Conservation (phyloP, 495 filamentous ascomycete genomes). For the Penicillium desertorum region DNA sequence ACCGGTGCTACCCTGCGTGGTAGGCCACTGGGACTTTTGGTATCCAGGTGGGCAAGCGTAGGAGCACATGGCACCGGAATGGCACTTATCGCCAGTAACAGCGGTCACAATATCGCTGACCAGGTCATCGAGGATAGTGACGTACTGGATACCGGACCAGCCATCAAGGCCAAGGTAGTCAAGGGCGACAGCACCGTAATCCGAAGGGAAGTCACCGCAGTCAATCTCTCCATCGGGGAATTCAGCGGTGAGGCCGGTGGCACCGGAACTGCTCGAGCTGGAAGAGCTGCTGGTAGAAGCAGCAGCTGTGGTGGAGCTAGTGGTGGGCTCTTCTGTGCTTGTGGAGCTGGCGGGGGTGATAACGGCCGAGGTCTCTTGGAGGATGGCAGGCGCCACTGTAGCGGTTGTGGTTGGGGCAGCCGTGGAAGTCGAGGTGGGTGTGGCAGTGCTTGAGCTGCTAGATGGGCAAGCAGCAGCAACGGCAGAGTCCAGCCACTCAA, state of each 20-base stretch:
- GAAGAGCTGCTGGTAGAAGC: conserved; percentile 22
- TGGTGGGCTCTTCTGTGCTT: conserved; percentile 19
- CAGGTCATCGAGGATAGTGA: conserved; percentile 36
- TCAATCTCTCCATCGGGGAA: conserved; percentile 77
- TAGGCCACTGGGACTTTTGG: conserved; percentile 92
- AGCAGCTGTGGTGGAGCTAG: conserved; percentile 15
- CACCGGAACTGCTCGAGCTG: conserved; percentile 32
- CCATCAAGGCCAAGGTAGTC: conserved; percentile 67
- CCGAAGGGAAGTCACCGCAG: conserved; percentile 74
- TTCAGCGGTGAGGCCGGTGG: conserved; percentile 58
- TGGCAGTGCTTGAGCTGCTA: conserved; percentile 21
- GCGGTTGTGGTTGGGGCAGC: conserved; percentile 21
- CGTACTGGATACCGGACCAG: conserved; percentile 79
- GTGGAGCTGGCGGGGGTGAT: conserved; percentile 15
- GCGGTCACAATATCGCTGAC: conserved; percentile 62
- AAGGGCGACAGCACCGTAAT: conserved; percentile 76
- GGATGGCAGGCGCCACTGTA: conserved; percentile 28
- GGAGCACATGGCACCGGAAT: conserved; percentile 72
- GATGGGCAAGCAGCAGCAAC: conserved; percentile 35
- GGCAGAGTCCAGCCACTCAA: conserved; percentile 40
- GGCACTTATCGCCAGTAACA: conserved; percentile 57
- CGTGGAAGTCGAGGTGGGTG: conserved; percentile 23
- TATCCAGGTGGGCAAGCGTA: conserved; percentile 92
- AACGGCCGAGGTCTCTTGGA: conserved; percentile 31
- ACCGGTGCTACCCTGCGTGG: conserved; percentile 71